Percentiles rank a stretch among this genome's conserved stretches.
Evolutionary conservation across 768 basidiomycete genomes (phyloP).

Genomic region (Serendipita sp.): DNA sequence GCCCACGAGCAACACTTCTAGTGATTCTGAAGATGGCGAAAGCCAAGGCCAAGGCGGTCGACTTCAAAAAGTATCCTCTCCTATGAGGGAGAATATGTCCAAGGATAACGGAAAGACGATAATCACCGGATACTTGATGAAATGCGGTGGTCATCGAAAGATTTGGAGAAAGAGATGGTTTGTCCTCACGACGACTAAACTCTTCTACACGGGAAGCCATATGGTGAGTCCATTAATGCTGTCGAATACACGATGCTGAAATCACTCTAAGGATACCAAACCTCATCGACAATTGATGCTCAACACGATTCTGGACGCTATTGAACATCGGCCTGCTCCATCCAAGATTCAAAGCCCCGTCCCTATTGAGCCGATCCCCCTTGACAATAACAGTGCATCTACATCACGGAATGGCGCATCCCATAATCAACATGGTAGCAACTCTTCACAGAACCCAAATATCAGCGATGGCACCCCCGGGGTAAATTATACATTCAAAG

Average conservation of each 20-base stretch:
- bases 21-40: background rate
- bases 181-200: slow-evolving; percentile 69
- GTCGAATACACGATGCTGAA: background rate
- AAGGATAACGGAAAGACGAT: slow-evolving; percentile 65
- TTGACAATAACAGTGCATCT: background rate
- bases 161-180: slow-evolving; percentile 98
- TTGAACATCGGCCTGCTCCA: slow-evolving; percentile 62
- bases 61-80: slow-evolving; percentile 23
- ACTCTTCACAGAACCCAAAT: background rate
- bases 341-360: slow-evolving; percentile 24
- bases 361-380: background rate
- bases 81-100: slow-evolving; percentile 14
- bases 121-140: slow-evolving; percentile 85
- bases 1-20: slow-evolving; percentile 9
- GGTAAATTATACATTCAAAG: slow-evolving; percentile 68
- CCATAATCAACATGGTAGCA: background rate
- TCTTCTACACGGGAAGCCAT: slow-evolving; percentile 82
- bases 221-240: slow-evolving; percentile 47
- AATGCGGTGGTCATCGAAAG: slow-evolving; percentile 82
- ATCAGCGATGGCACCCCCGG: slow-evolving; percentile 9
- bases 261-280: slow-evolving; percentile 56
- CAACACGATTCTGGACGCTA: slow-evolving; percentile 71
- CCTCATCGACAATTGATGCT: slow-evolving; percentile 76
- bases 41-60: slow-evolving; percentile 18
- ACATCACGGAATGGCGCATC: background rate